Conservation (phyloP, 495 filamentous ascomycete genomes). For the Penicillium crystallinum region DNA sequence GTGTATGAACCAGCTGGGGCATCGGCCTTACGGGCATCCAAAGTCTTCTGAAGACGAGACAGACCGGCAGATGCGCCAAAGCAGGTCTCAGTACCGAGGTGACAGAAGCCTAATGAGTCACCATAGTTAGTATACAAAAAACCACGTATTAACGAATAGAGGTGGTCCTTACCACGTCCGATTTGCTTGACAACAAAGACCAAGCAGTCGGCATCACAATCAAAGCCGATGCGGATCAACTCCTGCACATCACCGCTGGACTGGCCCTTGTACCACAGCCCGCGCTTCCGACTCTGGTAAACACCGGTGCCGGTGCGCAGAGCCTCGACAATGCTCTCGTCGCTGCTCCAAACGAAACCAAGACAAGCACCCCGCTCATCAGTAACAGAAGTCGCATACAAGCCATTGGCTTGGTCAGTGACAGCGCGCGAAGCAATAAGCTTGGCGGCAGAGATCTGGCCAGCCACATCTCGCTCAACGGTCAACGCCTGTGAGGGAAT, state of each 20-base stretch:
- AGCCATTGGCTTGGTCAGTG: conserved; percentile 77
- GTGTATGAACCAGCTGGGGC: conserved; percentile 92
- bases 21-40: conserved; percentile 68
- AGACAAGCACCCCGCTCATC: conserved; percentile 83
- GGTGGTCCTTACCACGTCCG: conserved; percentile 52
- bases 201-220: conserved; percentile 91
- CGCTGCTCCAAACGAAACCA: conserved; percentile 88
- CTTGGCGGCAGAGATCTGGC: conserved; percentile 60
- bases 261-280: conserved; percentile 94
- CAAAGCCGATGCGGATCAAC: conserved; percentile 73
- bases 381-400: conserved; percentile 82
- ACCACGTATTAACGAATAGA: background rate
- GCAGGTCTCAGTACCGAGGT: conserved; percentile 84
- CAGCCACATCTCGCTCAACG: conserved; percentile 50
- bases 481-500: conserved; percentile 68
- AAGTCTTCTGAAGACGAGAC: conserved; percentile 76
- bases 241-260: conserved; percentile 91
- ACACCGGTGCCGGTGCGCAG: conserved; percentile 84
- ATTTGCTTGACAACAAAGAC: conserved; percentile 85
- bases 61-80: conserved; percentile 82
- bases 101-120: conserved; percentile 72
- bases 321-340: conserved; percentile 82
- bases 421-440: conserved; percentile 64
- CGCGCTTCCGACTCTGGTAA: conserved; percentile 91
- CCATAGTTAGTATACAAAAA: conserved; percentile 12